A percentile compares a stretch with the other conserved stretches of the same genome.
Evolutionary conservation across 495 filamentous ascomycete genomes (phyloP).

Genomic region (Talaromyces liani): DNA sequence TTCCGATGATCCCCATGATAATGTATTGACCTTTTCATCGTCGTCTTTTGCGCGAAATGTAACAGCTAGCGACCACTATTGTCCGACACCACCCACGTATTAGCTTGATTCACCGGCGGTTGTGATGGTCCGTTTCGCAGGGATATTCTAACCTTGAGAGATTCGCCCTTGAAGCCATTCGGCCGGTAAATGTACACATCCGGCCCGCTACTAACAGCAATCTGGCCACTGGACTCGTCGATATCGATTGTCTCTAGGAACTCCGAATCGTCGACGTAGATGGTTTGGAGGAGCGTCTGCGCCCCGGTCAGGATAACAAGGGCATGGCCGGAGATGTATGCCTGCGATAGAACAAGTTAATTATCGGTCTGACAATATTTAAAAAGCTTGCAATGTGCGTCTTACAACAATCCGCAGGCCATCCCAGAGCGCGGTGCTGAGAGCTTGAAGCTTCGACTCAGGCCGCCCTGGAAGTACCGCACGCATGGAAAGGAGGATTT

Average conservation of each 20-base stretch:
- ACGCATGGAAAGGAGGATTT: constrained; percentile 50
- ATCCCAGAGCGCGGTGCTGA: constrained; percentile 80
- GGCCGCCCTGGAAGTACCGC: constrained; percentile 87
- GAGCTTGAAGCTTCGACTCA: constrained; percentile 80
- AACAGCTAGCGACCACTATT: constrained; percentile 47
- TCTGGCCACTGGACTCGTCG: constrained; percentile 76
- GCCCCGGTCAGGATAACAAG: constrained; percentile 74
- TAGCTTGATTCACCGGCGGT: constrained; percentile 1
- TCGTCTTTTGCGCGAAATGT: constrained; percentile 35
- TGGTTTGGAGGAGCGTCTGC: constrained; percentile 75
- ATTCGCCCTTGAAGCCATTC: constrained; percentile 60
- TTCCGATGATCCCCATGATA: constrained; percentile 81
- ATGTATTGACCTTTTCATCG: constrained; percentile 44
- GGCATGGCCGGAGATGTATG: constrained; percentile 83
- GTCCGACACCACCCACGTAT: constrained; percentile 5
- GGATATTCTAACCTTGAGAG: constrained; percentile 30
- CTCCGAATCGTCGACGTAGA: constrained; percentile 73
- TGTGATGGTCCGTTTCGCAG: neutral
- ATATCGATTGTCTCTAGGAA: constrained; percentile 67
- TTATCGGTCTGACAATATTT: neutral
- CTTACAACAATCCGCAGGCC: constrained; percentile 71
- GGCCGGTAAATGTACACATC: constrained; percentile 73
- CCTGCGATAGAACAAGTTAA: constrained; percentile 37
- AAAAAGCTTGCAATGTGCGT: neutral
- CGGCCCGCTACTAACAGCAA: constrained; percentile 62